Percentiles rank a stretch among this genome's conserved stretches.
Conservation (phyloP, 2,329 filamentous ascomycete species). For the Venturiaceae sp. region DNA sequence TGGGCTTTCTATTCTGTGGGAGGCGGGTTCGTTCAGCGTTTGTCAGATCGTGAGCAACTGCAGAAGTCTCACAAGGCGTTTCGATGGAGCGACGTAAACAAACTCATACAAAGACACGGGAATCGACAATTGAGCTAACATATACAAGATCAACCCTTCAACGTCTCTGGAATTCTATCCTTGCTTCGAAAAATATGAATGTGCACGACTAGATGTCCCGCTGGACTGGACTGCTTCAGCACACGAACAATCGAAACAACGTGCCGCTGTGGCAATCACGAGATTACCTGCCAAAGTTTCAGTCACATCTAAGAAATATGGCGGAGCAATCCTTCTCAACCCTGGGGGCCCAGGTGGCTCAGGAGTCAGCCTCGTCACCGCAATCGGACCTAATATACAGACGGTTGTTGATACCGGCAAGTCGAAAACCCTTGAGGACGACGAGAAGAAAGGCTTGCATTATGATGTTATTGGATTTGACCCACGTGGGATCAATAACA, state of each 20-base stretch:
- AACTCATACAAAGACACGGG: neutral
- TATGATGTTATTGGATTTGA: constrained; percentile 33
- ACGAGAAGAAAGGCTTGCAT: constrained; percentile 13
- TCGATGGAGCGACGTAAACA: neutral
- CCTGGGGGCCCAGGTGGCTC: constrained; percentile 37
- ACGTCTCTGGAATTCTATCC: constrained; percentile 15
- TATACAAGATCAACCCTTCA: constrained; percentile 4
- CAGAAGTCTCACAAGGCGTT: neutral
- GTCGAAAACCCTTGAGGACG: neutral
- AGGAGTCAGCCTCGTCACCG: constrained; percentile 19
- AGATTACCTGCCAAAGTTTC: constrained; percentile 33
- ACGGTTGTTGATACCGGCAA: constrained; percentile 24
- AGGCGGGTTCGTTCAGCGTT: neutral
- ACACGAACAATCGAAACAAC: constrained; percentile 21
- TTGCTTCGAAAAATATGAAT: constrained; percentile 37
- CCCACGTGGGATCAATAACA: constrained; percentile 30
- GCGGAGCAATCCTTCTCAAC: constrained; percentile 38
- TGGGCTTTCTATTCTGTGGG: neutral
- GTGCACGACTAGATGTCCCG: constrained; percentile 39
- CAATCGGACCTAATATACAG: constrained; percentile 24
- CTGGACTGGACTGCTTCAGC: constrained; percentile 34
- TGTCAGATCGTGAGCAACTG: neutral
- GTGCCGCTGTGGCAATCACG: constrained; percentile 34
- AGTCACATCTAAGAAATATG: constrained; percentile 32
- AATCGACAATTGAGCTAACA: neutral